phyloP scores from a whole-genome alignment of 73 alveolate species.

The Breviolum minutum region DNA sequence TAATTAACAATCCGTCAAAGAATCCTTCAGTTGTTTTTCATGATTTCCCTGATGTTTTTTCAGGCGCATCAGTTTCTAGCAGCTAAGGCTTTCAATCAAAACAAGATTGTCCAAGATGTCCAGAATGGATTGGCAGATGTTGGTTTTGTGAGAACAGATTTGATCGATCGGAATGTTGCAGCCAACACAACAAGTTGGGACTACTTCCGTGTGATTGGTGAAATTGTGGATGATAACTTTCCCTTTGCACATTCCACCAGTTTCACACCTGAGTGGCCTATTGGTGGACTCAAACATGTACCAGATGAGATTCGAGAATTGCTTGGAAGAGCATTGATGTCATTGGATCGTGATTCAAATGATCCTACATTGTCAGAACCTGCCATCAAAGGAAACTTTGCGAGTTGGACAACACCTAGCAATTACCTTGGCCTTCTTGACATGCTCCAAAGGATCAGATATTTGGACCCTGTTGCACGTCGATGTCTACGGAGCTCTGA shows the following conservation, averaged over 20 bases:
- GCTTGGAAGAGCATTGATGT: constrained; percentile 65
- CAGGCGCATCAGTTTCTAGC: too few species aligned
- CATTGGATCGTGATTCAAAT: constrained; percentile 45
- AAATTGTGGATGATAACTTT: not conserved
- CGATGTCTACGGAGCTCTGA: constrained; percentile 74
- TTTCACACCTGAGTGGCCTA: constrained; percentile 91
- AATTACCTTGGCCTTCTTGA: constrained; percentile 65
- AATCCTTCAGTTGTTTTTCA: too few species aligned
- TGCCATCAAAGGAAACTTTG: constrained; percentile 58
- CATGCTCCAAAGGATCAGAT: constrained; percentile 54
- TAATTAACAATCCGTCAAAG: too few species aligned
- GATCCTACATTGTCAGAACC: constrained; percentile 61
- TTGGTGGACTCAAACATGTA: constrained; percentile 78
- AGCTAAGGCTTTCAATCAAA: constrained; percentile 60
- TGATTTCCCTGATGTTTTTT: too few species aligned
- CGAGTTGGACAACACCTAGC: constrained; percentile 80
- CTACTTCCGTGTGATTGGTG: constrained; percentile 38
- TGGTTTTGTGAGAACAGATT: constrained; percentile 85
- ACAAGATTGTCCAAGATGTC: constrained; percentile 84
- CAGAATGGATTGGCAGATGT: constrained; percentile 75
- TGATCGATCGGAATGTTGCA: constrained; percentile 37
- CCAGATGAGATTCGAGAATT: constrained; percentile 37
- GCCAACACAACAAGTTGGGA: constrained; percentile 13
- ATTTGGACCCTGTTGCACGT: constrained; percentile 35
- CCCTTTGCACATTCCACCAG: constrained; percentile 78